phyloP scores from a whole-genome alignment of 1,139 yeast species.

The Yamadazyma atmosphaerica region DNA sequence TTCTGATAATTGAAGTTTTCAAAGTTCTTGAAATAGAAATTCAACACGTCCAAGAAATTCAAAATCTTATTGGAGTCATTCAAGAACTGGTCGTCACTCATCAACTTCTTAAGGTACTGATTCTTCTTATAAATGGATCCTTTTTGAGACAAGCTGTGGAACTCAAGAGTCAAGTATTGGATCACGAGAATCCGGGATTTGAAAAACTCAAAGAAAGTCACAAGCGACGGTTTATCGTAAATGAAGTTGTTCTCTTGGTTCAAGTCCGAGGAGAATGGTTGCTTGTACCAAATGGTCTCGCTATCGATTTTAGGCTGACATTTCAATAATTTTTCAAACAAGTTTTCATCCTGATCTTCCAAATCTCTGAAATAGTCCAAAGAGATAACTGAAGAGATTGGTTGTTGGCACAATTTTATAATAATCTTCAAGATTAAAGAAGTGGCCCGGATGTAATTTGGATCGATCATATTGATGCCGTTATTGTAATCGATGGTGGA shows the following conservation, averaged over 20 bases:
- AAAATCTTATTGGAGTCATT: conserved; percentile 63
- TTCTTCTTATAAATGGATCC: conserved; percentile 58
- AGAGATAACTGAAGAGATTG: conserved; percentile 53
- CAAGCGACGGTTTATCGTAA: conserved; percentile 35
- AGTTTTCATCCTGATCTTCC: conserved; percentile 25
- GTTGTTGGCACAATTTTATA: conserved; percentile 56
- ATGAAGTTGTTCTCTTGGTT: conserved; percentile 32
- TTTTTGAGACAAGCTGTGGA: conserved; percentile 55
- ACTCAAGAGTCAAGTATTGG: conserved; percentile 70
- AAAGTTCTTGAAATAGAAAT: conserved; percentile 47
- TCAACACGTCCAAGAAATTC: conserved; percentile 68
- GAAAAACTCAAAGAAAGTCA: conserved; percentile 62
- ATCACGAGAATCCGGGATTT: conserved; percentile 61
- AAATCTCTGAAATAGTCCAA: conserved; percentile 51
- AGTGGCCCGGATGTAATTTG: conserved; percentile 57
- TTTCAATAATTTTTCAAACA: conserved; percentile 53
- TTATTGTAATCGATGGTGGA: conserved; percentile 37
- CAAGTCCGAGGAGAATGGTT: conserved; percentile 43
- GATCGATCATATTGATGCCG: conserved; percentile 43
- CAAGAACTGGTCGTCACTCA: conserved; percentile 46
- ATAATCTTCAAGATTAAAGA: conserved; percentile 61
- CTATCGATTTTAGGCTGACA: conserved; percentile 56
- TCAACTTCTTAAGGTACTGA: conserved; percentile 53
- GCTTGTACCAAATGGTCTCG: conserved; percentile 53
- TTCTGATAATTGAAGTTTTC: conserved; percentile 39